Percentiles rank a stretch among this genome's conserved stretches.
These are phyloP conservation scores for Pyrrhoderma lamaoense DNA, from an alignment of 1,284 basidiomycete genomes.

Conservation along the genomic window DNA sequence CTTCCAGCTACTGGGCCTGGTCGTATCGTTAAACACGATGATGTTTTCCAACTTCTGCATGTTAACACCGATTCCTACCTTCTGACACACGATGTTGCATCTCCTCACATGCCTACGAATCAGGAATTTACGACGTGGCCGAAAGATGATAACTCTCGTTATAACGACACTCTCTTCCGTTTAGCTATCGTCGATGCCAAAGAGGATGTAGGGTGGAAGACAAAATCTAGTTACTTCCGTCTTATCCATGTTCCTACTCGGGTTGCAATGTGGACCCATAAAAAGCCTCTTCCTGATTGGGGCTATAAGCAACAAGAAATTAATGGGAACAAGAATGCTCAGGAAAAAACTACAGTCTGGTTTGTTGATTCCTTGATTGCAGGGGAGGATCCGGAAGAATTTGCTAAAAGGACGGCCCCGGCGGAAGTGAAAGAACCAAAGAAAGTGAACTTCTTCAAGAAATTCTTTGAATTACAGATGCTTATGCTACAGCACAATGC, in stretches of 20 bases:
- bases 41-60: constrained; percentile 86
- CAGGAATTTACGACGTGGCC: constrained; percentile 95
- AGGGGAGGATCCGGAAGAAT: constrained; percentile 57
- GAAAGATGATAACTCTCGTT: constrained; percentile 60
- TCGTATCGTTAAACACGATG: constrained; percentile 82
- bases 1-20: constrained; percentile 85
- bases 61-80: constrained; percentile 79
- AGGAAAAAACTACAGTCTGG: constrained; percentile 84
- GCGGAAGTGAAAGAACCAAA: constrained; percentile 62
- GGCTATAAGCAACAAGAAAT: constrained; percentile 96
- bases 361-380: constrained; percentile 77
- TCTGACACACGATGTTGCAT: constrained; percentile 96
- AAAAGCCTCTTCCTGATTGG: constrained; percentile 87
- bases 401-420: constrained; percentile 44
- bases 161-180: constrained; percentile 86
- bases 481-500: constrained; percentile 98
- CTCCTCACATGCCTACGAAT: constrained; percentile 94
- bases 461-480: constrained; percentile 90
- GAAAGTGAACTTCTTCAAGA: constrained; percentile 86
- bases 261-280: constrained; percentile 92
- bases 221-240: constrained; percentile 86
- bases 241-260: constrained; percentile 85
- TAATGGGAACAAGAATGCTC: constrained; percentile 92
- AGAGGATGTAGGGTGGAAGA: constrained; percentile 80
- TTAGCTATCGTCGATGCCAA: constrained; percentile 65